Evolutionary conservation across 2,329 filamentous ascomycete species (phyloP).

Genomic region (Zymoseptoria pseudotritici): DNA sequence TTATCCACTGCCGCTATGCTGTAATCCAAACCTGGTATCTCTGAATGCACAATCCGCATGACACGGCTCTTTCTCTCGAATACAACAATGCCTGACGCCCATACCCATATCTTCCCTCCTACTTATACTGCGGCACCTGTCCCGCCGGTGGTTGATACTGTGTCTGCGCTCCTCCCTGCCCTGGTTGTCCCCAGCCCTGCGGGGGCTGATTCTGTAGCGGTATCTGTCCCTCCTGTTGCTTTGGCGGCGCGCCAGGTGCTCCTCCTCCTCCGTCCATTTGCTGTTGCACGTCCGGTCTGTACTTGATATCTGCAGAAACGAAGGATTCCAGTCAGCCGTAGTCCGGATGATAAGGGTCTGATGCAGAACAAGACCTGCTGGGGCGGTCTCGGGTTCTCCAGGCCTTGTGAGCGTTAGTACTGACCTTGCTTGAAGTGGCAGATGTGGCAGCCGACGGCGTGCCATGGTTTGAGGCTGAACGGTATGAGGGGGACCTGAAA

Average conservation of each 20-base stretch:
- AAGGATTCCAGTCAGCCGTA: too few relatives aligned
- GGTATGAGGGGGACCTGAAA: conserved; percentile 58
- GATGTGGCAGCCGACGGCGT: conserved; percentile 63
- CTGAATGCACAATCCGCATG: neutral
- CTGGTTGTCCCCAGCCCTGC: conserved; percentile 17
- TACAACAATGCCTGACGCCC: too few relatives aligned
- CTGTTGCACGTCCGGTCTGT: conserved; percentile 32
- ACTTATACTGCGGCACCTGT: conserved; percentile 14
- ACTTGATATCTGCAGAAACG: conserved; percentile 33
- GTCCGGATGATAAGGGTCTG: too few relatives aligned
- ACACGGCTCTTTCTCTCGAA: too few relatives aligned
- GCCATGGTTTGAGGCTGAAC: conserved; percentile 50
- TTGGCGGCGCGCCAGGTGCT: neutral
- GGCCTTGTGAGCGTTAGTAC: too few relatives aligned
- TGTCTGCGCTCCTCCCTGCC: conserved; percentile 11
- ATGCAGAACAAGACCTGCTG: too few relatives aligned
- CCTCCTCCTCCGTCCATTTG: conserved; percentile 26
- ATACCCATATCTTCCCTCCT: neutral
- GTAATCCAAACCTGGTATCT: neutral
- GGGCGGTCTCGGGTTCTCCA: too few relatives aligned
- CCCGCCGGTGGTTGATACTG: conserved; percentile 14
- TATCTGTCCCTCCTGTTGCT: conserved; percentile 17
- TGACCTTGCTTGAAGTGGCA: conserved; percentile 63
- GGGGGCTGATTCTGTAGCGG: conserved; percentile 27
- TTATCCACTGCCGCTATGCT: neutral